phyloP scores from a whole-genome alignment of 2,329 filamentous ascomycete species.

The Trichophyton benhamiae region DNA sequence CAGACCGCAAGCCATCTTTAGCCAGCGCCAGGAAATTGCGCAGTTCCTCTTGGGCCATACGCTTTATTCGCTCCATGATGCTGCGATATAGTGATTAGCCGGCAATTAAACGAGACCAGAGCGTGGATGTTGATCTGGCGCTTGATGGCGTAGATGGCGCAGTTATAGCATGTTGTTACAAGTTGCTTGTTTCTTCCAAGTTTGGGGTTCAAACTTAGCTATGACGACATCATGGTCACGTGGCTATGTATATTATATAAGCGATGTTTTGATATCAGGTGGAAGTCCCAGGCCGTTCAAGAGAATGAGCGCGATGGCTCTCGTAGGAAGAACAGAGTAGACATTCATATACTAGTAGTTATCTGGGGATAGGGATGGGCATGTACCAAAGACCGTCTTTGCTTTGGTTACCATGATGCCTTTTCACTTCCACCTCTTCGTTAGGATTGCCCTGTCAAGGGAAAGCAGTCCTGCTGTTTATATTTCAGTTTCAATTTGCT shows the following conservation, averaged over 20 bases:
- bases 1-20: constrained; percentile 58
- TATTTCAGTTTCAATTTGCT: constrained; percentile 1
- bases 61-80: constrained; percentile 42
- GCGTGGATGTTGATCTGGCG: not conserved
- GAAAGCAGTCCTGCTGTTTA: not conserved
- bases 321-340: not conserved
- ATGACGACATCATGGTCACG: not conserved
- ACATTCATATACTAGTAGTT: constrained; percentile 1
- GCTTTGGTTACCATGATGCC: not conserved
- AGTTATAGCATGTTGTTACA: not conserved
- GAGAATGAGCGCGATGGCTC: not conserved
- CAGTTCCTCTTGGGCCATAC: constrained; percentile 56
- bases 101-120: not conserved
- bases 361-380: not conserved
- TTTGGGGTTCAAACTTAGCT: not conserved
- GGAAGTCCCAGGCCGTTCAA: too few relatives aligned
- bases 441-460: not conserved
- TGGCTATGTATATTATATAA: too few relatives aligned
- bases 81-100: not conserved
- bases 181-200: not conserved
- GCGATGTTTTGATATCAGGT: too few relatives aligned
- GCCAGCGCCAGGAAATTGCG: constrained; percentile 52
- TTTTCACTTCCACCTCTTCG: not conserved
- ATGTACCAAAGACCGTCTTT: not conserved
- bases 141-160: not conserved